These are phyloP conservation scores for Cunninghamia lanceolata DNA, from an alignment of 75 land plant genomes.

Conservation along the genomic window DNA sequence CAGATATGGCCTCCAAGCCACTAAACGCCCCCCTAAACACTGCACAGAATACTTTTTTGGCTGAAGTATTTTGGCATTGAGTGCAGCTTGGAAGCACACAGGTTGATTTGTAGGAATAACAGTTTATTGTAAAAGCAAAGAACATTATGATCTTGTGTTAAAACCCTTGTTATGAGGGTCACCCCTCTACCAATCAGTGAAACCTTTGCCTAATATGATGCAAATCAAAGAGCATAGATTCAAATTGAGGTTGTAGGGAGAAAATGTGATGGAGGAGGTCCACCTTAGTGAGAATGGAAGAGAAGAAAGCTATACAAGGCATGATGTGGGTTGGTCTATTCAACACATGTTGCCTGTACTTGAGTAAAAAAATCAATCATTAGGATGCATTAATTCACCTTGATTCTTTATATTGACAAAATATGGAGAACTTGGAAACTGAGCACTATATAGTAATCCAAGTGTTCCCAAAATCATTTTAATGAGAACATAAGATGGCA, in stretches of 20 bases:
- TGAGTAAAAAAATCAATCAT: not conserved
- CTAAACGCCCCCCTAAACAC: too few species aligned
- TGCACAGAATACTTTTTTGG: too few species aligned
- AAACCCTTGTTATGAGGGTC: not conserved
- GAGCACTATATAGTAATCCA: not conserved
- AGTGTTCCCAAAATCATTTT: not conserved
- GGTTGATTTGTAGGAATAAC: not conserved
- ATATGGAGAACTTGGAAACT: not conserved
- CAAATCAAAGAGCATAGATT: not conserved
- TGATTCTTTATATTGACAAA: too few species aligned
- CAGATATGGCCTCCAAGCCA: too few species aligned
- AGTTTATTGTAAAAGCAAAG: not conserved
- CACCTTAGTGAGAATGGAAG: not conserved
- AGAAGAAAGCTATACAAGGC: not conserved
- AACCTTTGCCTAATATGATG: not conserved
- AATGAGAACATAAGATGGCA: not conserved
- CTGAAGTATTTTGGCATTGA: too few species aligned
- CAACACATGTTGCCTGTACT: not conserved
- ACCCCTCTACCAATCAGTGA: not conserved
- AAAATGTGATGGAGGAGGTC: not conserved
- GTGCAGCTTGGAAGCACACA: too few species aligned
- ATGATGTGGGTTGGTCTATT: not conserved
- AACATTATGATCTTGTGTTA: not conserved
- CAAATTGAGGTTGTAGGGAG: not conserved
- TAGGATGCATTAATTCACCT: not conserved